Base-by-base conservation (phyloP, 2,329 filamentous ascomycete species). In the Aspergillus pseudonomiae region DNA sequence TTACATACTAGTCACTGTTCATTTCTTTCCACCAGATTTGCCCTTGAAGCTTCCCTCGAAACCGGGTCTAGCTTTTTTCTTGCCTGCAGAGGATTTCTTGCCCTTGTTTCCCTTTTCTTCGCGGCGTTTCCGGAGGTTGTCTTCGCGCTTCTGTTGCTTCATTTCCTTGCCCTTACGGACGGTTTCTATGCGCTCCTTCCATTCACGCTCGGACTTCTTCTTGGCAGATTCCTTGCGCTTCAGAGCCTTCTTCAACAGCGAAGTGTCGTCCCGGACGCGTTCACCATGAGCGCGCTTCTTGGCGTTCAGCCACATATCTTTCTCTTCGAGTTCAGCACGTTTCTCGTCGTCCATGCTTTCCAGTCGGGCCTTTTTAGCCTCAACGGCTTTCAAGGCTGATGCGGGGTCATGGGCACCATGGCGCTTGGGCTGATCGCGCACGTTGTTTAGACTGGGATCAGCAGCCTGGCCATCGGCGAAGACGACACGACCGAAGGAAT, bases 301-400 rank as follows among this genome's bases (percentile, higher is more conserved):
- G 2, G 95, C 95, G 55, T 91, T 94, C 63, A 97, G 84, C 95
- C 95, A 99, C 63, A 89, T 83, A 73, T 99, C 94, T 83, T 98
- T 98, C 79, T 97, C 92, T 65, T 93, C 89, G 52, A 98, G 90
- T 64, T 96, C 92, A 65, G 89, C 89, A 61, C 91, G 90, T 81
- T 97, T 96, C 68, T 88, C 86, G 1, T 90, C 87, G 71, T 94
- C 91, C 73, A 97, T 86, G 32, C 83, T 86, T 52, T 89, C 86
- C 34, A 98, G 81, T 32, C 93, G 90, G 71, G 90, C 88, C 80
- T 94, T 91, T 79, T 97, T 94, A 73, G 92, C 91, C 79, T 97
- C 90, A 1, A 92, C 88, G 59, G 91, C 92, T 71, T 91, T 86
- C n/a, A 99, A 87, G 7, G 94, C 93, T 1, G 92, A 92, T 75